Evolutionary conservation across 169 alveolate species (phyloP).

Genomic region (Plasmodium yoelii): DNA sequence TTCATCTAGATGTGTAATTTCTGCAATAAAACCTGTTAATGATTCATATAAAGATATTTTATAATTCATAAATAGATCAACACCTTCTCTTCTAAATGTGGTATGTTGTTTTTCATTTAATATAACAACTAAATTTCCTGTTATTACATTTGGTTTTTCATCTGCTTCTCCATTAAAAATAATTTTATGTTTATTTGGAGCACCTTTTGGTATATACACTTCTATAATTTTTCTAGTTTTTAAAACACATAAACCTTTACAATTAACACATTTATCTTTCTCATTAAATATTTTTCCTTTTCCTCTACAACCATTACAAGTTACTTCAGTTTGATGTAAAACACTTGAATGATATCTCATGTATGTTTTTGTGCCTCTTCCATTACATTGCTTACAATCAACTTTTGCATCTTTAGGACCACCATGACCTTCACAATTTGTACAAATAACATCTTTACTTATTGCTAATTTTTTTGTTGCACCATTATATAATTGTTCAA

Average conservation of each 20-base stretch:
- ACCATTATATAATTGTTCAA: conserved; percentile 98
- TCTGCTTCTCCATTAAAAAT: conserved; percentile 97
- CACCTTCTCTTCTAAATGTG: conserved; percentile 94
- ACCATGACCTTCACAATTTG: conserved; percentile 97
- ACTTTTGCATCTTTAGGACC: conserved; percentile 95
- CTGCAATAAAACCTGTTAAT: conserved; percentile 94
- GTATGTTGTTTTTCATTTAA: conserved; percentile 91
- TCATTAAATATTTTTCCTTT: conserved; percentile 91
- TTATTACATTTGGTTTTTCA: conserved; percentile 94
- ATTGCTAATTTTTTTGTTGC: conserved; percentile 94
- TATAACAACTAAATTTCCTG: conserved; percentile 94
- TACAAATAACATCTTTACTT: conserved; percentile 94
- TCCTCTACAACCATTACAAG: conserved; percentile 94
- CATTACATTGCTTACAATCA: conserved; percentile 96
- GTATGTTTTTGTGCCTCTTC: conserved; percentile 93
- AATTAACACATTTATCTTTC: conserved; percentile 92
- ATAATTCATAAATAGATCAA: conserved; percentile 93
- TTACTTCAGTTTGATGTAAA: conserved; percentile 92
- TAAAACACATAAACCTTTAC: conserved; percentile 91
- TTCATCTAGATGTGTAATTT: conserved; percentile 95
- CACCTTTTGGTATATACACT: conserved; percentile 96
- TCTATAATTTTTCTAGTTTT: conserved; percentile 94
- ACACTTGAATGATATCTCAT: conserved; percentile 93
- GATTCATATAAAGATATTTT: conserved; percentile 94
- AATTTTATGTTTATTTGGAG: conserved; percentile 95